phyloP scores from a whole-genome alignment of 495 filamentous ascomycete species.

The Neurospora sp. region DNA sequence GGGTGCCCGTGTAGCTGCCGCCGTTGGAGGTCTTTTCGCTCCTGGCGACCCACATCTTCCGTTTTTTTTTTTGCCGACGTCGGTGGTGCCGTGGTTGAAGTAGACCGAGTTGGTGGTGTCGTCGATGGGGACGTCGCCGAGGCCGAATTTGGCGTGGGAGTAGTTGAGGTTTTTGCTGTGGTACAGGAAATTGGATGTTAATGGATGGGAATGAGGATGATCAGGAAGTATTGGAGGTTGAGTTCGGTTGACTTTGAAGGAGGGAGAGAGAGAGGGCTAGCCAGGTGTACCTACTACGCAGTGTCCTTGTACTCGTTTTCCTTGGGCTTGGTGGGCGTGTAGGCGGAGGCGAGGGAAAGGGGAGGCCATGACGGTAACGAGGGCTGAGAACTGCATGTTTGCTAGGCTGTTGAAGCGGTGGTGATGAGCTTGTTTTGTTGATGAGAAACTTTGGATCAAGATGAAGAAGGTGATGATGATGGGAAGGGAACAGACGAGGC shows the following conservation, averaged over 20 bases:
- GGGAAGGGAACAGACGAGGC: too few relatives aligned
- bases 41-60: too few relatives aligned
- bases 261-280: too few relatives aligned
- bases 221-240: too few relatives aligned
- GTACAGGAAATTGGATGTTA: too few relatives aligned
- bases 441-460: fast-evolving
- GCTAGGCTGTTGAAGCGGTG: not conserved
- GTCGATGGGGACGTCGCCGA: not conserved
- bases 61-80: too few relatives aligned
- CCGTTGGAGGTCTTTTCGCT: not conserved
- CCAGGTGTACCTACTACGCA: not conserved
- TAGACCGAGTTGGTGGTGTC: not conserved
- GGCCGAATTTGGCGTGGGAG: not conserved
- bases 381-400: not conserved
- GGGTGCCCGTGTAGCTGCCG: not conserved
- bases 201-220: too few relatives aligned
- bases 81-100: too few relatives aligned
- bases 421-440: too few relatives aligned
- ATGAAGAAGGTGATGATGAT: too few relatives aligned
- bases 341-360: fast-evolving
- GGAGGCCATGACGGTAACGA: not conserved
- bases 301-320: not conserved
- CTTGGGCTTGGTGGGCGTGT: not conserved
- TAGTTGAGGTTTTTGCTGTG: not conserved
- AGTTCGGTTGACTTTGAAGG: too few relatives aligned